phyloP scores from a whole-genome alignment of 2,329 filamentous ascomycete species.

The Ceratocystis huliohia region DNA sequence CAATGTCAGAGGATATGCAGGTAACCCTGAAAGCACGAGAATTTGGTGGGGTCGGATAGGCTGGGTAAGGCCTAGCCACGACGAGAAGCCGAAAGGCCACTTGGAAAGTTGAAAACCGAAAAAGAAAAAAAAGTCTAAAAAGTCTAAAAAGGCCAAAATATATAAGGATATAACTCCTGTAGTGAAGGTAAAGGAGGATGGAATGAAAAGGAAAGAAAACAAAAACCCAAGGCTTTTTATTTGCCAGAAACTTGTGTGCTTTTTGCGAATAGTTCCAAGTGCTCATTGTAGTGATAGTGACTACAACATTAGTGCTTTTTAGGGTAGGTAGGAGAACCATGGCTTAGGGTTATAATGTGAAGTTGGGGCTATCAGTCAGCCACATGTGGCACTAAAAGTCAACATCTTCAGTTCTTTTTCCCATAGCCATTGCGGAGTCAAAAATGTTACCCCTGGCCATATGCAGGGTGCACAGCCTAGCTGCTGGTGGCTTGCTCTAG shows the following conservation, averaged over 20 bases:
- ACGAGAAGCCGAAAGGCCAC: neutral
- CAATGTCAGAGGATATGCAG: conserved; percentile 7
- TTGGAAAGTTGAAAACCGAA: neutral
- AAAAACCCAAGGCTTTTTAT: neutral
- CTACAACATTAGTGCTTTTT: neutral
- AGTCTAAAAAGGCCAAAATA: neutral
- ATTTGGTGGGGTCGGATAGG: neutral
- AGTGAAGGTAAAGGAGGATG: neutral
- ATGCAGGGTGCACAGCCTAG: neutral
- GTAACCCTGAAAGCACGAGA: neutral
- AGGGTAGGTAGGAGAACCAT: neutral
- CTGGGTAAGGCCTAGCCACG: neutral
- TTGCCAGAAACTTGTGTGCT: neutral
- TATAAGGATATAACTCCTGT: neutral
- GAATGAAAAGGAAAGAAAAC: neutral
- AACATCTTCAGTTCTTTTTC: neutral
- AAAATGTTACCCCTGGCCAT: neutral
- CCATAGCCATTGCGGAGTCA: neutral
- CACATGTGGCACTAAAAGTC: neutral
- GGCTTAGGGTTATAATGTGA: no score
- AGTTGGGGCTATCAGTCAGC: no score
- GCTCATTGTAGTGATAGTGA: conserved; percentile 2
- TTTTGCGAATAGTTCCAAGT: neutral
- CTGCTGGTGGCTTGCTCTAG: neutral
- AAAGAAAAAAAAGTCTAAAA: neutral